These are phyloP conservation scores for Lepiota venenata DNA, from an alignment of 768 basidiomycete species.

Conservation along the genomic window DNA sequence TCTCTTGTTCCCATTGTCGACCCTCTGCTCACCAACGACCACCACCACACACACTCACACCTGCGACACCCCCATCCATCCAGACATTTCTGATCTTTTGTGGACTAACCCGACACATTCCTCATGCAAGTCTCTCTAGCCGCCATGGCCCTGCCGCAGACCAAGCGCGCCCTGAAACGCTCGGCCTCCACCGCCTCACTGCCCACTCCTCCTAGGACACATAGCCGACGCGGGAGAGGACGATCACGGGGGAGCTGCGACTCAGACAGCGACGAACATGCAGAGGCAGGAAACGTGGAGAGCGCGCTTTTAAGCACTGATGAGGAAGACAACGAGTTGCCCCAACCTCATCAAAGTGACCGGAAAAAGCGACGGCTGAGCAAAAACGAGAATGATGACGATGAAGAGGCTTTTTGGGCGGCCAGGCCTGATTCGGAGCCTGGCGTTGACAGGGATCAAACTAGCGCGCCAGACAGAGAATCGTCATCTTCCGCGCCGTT, in stretches of 20 bases:
- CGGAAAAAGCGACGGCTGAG: slow-evolving; percentile 39
- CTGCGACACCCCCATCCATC: not conserved
- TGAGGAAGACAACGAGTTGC: slow-evolving; percentile 26
- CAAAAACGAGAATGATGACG: slow-evolving; percentile 30
- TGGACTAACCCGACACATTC: not conserved
- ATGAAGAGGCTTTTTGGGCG: slow-evolving; percentile 54
- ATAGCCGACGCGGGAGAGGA: slow-evolving; percentile 43
- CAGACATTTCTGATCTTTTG: not conserved
- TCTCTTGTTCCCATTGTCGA: slow-evolving; percentile 10
- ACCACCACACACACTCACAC: not conserved
- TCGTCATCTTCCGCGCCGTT: slow-evolving; percentile 22
- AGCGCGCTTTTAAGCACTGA: slow-evolving; percentile 22
- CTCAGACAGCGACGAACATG: slow-evolving; percentile 41
- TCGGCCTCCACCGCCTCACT: slow-evolving; percentile 63
- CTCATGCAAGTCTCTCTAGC: slow-evolving; percentile 13
- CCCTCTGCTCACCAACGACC: slow-evolving; percentile 3
- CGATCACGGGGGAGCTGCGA: slow-evolving; percentile 40
- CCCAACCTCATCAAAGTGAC: slow-evolving; percentile 18
- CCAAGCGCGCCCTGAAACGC: slow-evolving; percentile 48
- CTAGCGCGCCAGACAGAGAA: slow-evolving; percentile 11
- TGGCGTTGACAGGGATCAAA: slow-evolving; percentile 13
- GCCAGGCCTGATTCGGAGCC: slow-evolving; percentile 25
- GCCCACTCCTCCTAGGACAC: slow-evolving; percentile 64
- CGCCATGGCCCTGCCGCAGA: slow-evolving; percentile 19
- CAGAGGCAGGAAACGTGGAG: slow-evolving; percentile 9